These are phyloP conservation scores for Ceratocystis papillata DNA, from an alignment of 2,329 filamentous ascomycete genomes.

Conservation along the genomic window DNA sequence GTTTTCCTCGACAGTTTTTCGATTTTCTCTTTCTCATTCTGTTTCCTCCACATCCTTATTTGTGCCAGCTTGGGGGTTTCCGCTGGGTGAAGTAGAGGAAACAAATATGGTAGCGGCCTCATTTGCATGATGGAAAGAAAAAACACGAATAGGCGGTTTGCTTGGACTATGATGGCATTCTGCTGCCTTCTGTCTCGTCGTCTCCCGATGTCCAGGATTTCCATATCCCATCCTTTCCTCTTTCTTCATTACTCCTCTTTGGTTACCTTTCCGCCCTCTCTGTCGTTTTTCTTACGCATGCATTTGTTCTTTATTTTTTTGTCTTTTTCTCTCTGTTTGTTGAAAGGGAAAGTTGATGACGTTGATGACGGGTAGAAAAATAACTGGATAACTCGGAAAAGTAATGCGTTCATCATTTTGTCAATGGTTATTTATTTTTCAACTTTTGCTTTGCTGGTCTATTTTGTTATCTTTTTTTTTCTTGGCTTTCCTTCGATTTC, in stretches of 20 bases:
- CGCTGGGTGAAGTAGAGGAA: neutral
- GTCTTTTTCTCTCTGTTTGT: neutral
- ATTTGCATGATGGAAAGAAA: too few relatives aligned
- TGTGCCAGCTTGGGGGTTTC: constrained; percentile 22
- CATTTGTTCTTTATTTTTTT: neutral
- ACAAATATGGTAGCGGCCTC: neutral
- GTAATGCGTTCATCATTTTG: constrained; percentile 17
- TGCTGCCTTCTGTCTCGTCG: constrained; percentile 16
- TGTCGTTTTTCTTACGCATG: neutral
- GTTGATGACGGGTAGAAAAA: constrained; percentile 17
- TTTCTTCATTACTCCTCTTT: neutral
- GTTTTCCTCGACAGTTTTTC: constrained; percentile 22
- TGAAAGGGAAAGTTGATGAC: constrained; percentile 13
- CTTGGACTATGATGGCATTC: neutral
- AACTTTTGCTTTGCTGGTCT: constrained; percentile 3
- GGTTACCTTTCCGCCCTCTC: neutral
- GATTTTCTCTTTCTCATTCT: constrained; percentile 15
- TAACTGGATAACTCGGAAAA: constrained; percentile 21
- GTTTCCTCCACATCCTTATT: constrained; percentile 16
- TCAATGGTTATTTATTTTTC: constrained; percentile 7
- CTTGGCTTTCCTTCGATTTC: neutral
- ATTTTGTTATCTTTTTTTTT: neutral
- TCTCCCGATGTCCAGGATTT: neutral
- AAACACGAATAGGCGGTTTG: too few relatives aligned
- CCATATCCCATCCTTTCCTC: neutral